Evolutionary conservation across 1,284 basidiomycete genomes (phyloP), one percentile per base, ranked within the genome.

Genomic region (Cryptococcus sp.): DNA sequence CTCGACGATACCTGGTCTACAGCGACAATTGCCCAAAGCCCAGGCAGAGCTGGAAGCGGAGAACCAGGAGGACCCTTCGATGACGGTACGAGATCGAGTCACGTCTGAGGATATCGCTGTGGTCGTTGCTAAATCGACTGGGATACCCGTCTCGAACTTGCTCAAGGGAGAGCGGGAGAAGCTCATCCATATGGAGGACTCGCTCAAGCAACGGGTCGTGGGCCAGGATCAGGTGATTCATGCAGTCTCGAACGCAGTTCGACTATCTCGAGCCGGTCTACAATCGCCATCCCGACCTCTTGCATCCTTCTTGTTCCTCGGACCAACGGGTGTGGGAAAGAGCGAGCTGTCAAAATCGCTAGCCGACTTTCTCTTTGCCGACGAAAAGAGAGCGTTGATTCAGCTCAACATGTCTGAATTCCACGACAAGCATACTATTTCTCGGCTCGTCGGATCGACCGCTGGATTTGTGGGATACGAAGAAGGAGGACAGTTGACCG

Each of bases 401-500:
- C 87, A 84, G 56, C 86, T 93, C 68, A 91, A 92, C 65, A 91
- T 91, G 87, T 88, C 85, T 10, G 88, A 93, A 79, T 92, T 87
- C 66, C 87, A 89, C 56, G 90, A 93, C 59, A 80, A 87, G 51
- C 88, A 95, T 64, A 92, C 88, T 0, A 85, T 95, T 35, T 90
- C 88, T 1, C 80, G 90, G 2, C 75, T 95, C 18, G 88, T 95
- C 45, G 92, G 91, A 52, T 87, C 91, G 0, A 87, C 90, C 0
- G 88, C 90, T 5, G 90, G 92, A 6, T 95, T 93, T 62, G 85
- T 97, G 18, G 94, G 93, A 2, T 89, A 90, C 62, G 90, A 97
- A 62, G 88, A 94, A 25, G 74, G 73, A 11, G 75, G 86, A 21
- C 87, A 92, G 63, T 71, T 94, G 40, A 92, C 88, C 0, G 91